These are phyloP conservation scores for Sophora flavescens DNA, from an alignment of 306 rosid genomes.

Conservation along the genomic window DNA sequence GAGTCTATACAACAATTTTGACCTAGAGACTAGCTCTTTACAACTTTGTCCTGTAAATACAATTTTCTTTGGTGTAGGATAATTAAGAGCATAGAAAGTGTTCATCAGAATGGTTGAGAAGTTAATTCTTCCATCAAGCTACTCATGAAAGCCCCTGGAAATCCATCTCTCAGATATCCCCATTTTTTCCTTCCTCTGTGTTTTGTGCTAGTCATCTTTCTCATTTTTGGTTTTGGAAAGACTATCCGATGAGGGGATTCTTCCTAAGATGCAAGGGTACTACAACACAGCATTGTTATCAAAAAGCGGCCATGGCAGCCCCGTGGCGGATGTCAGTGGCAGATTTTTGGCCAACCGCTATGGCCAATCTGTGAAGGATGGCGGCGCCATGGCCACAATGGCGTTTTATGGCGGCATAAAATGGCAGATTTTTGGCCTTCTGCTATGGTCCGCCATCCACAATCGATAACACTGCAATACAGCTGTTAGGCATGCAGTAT, in stretches of 20 bases:
- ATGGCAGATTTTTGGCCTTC: too few relatives aligned
- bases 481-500: neutral
- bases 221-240: neutral
- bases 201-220: neutral
- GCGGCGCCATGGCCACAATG: too few relatives aligned
- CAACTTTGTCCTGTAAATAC: neutral
- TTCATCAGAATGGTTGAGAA: neutral
- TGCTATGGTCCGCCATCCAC: too few relatives aligned
- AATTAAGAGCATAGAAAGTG: neutral
- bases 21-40: neutral
- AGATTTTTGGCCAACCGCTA: too few relatives aligned
- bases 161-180: neutral
- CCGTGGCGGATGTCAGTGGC: too few relatives aligned
- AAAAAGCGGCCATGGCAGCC: too few relatives aligned
- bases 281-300: neutral
- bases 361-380: too few relatives aligned
- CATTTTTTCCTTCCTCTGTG: neutral
- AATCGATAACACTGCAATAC: too few relatives aligned
- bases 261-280: neutral
- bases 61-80: neutral
- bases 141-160: neutral
- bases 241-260: neutral
- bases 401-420: too few relatives aligned
- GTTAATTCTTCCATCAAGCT: neutral
- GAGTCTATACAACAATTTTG: slow-evolving; percentile 11